phyloP scores from a whole-genome alignment of 345 rosid species.

The Linum tenue region DNA sequence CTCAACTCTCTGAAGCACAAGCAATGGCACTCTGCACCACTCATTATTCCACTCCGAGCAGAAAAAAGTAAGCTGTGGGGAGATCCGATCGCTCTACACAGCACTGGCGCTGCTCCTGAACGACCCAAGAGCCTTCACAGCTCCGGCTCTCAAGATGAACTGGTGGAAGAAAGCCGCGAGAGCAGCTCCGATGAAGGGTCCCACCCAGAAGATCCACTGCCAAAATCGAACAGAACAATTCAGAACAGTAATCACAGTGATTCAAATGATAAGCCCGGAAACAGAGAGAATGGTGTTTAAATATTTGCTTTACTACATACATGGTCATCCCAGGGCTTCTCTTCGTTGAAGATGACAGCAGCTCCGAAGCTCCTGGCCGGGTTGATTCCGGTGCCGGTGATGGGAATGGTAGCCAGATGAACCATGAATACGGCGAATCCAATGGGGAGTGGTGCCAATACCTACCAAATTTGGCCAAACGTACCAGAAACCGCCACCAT shows the following conservation, averaged over 20 bases:
- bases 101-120: slow-evolving; percentile 65
- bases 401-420: slow-evolving; percentile 82
- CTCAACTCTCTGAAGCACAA: no score
- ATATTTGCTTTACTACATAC: slow-evolving; percentile 18
- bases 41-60: neutral
- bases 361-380: slow-evolving; percentile 87
- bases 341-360: slow-evolving; percentile 51
- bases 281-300: neutral
- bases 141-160: slow-evolving; percentile 72
- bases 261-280: neutral
- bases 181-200: slow-evolving; percentile 80
- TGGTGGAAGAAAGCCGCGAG: slow-evolving; percentile 86
- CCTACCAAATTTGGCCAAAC: slow-evolving; percentile 21
- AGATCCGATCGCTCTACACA: neutral
- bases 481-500: neutral
- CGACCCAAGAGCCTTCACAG: slow-evolving; percentile 73
- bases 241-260: neutral
- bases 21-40: no score
- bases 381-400: slow-evolving; percentile 84
- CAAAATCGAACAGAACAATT: neutral
- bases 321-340: slow-evolving; percentile 68
- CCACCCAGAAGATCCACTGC: slow-evolving; percentile 91
- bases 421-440: slow-evolving; percentile 92
- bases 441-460: slow-evolving; percentile 82
- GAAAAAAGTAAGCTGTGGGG: neutral